phyloP scores from a whole-genome alignment of 768 basidiomycete genomes.

The Trametes elegans region DNA sequence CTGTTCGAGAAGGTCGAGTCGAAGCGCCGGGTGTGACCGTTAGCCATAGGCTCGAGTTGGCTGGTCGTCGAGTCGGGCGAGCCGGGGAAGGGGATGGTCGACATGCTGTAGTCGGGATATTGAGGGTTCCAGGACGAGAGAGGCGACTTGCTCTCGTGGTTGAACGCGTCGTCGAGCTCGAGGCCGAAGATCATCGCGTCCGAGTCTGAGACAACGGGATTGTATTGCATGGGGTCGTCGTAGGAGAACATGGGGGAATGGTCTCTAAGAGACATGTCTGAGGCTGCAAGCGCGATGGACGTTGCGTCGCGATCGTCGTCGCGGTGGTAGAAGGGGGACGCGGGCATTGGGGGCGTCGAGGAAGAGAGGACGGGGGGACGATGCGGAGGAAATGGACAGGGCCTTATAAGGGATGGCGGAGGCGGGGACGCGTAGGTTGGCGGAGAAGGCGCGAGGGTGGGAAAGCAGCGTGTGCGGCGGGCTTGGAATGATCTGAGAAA shows the following conservation, averaged over 20 bases:
- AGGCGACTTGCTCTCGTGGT: constrained; percentile 28
- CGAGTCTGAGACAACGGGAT: constrained; percentile 36
- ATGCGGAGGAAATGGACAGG: constrained; percentile 16
- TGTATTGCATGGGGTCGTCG: constrained; percentile 31
- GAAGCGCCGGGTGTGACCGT: constrained; percentile 28
- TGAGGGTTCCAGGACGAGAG: constrained; percentile 42
- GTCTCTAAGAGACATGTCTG: constrained; percentile 29
- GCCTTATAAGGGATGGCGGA: constrained; percentile 41
- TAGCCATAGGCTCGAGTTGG: constrained; percentile 41
- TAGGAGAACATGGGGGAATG: constrained; percentile 29
- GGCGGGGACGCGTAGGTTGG: constrained; percentile 24
- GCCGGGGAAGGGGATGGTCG: constrained; percentile 40
- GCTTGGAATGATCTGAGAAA: constrained; percentile 37
- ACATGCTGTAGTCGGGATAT: constrained; percentile 36
- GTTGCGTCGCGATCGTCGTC: constrained; percentile 43
- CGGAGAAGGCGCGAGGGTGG: constrained; percentile 22
- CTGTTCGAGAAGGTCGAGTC: constrained; percentile 24
- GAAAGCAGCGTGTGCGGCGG: constrained; percentile 25
- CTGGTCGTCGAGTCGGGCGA: constrained; percentile 40
- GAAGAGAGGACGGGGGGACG: constrained; percentile 25
- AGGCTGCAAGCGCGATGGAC: constrained; percentile 28
- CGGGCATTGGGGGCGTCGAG: constrained; percentile 24
- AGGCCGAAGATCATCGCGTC: constrained; percentile 60
- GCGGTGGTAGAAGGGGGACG: constrained; percentile 29
- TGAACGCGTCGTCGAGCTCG: constrained; percentile 50